Base-by-base conservation (phyloP, 345 rosid genomes). In the Cardamine chenopodiifolia region DNA sequence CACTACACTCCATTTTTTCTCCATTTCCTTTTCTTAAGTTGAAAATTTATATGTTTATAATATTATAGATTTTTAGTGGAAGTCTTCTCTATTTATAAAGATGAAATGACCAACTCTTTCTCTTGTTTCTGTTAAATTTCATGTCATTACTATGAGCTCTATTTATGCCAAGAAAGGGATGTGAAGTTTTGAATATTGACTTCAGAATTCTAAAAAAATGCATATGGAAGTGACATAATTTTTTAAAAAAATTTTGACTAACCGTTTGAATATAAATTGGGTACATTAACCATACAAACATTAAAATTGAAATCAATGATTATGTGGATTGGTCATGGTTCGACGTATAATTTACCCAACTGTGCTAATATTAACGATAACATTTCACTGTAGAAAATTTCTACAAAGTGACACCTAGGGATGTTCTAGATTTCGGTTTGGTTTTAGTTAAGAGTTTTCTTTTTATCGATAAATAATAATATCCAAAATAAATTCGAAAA, bases 181-280 rank as follows among this genome's bases (percentile, higher is more conserved):
- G 4, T 18, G 52, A 53, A 25, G 14, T 14, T 49, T 68, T 68
- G 29, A 69, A 69, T 1, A 56, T 44, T 58, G 66, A 70, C 66
- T 45, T 8, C n/a, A 61, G 15, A 29, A 69, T 31, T 44, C 14
- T n/a, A 39, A 2, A 9, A 9, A 69, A 18, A 3, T 20, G 55
- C 22, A 28, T 42, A 20, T 42, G 64, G 55, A 69, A 45, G n/a
- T 29, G 37, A 53, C 13, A 37, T 39, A 3, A 11, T 8, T 19
- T 1, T 9, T 55, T 31, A 5, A 31, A 12, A 6, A 48, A 9
- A 1, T 7, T 6, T 50, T 34, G 45, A 19, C 64, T 59, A 9
- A 44, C 35, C 4, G 7, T 60, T 22, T 3, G 8, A 37, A 20
- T 28, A 60, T 7, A 60, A 7, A 0, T 19, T 37, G 8, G 28